A percentile compares a stretch with the other conserved stretches of the same genome.
These are phyloP conservation scores for Bremia lactucae DNA, from an alignment of 352 stramenopile genomes.

Conservation along the genomic window DNA sequence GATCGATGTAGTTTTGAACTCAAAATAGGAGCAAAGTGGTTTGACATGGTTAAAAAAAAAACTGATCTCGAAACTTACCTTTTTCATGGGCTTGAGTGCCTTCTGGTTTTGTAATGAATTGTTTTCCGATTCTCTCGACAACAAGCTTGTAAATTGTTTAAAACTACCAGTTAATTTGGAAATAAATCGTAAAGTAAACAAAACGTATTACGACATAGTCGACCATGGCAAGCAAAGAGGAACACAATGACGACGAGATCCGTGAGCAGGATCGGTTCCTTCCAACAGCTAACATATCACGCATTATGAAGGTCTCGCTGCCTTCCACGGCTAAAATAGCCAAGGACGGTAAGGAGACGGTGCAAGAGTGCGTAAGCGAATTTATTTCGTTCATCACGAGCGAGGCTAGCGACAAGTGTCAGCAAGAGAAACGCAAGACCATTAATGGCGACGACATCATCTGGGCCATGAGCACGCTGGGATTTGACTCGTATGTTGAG, in stretches of 20 bases:
- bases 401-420: slow-evolving; percentile 97
- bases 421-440: slow-evolving; percentile 99
- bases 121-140: neutral
- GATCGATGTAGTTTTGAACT: too few relatives aligned
- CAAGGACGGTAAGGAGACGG: slow-evolving; percentile 99
- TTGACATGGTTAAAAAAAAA: too few relatives aligned
- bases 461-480: slow-evolving; percentile 98
- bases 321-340: slow-evolving; percentile 98
- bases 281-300: slow-evolving; percentile 98
- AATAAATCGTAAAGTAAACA: neutral
- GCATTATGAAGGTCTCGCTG: slow-evolving; percentile 99
- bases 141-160: neutral
- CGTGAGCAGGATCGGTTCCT: slow-evolving; percentile 96
- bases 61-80: too few relatives aligned
- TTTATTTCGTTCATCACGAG: slow-evolving; percentile 99
- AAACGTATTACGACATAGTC: slow-evolving; percentile 6
- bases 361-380: slow-evolving; percentile 99
- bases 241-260: slow-evolving; percentile 86
- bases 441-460: slow-evolving; percentile 99
- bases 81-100: too few relatives aligned
- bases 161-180: neutral
- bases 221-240: slow-evolving; percentile 69
- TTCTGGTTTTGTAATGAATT: too few relatives aligned
- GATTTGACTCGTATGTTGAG: slow-evolving; percentile 99
- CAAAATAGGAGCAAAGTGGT: too few relatives aligned